These are phyloP conservation scores for Actinomortierella ambigua DNA, from an alignment of 371 early-diverging fungal genomes.

Conservation along the genomic window DNA sequence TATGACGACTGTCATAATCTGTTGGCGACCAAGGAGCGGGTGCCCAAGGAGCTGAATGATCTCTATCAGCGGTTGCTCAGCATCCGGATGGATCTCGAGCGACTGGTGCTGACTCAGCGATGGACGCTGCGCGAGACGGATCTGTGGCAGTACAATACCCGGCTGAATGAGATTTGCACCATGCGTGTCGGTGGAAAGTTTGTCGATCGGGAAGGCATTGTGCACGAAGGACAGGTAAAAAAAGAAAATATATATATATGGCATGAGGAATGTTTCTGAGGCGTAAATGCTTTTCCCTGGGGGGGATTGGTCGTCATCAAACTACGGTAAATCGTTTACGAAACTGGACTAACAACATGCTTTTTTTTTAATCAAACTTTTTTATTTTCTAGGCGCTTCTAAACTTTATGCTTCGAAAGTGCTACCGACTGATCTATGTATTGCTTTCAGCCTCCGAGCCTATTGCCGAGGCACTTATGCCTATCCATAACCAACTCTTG, in stretches of 20 bases:
- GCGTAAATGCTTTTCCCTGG: too few relatives aligned
- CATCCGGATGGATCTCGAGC: constrained; percentile 76
- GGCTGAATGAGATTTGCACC: constrained; percentile 74
- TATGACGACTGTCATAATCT: constrained; percentile 82
- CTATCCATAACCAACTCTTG: constrained; percentile 82
- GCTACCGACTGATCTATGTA: constrained; percentile 86
- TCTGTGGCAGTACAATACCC: constrained; percentile 81
- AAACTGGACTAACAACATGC: background rate
- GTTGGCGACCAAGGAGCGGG: constrained; percentile 75
- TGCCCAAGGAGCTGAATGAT: constrained; percentile 67
- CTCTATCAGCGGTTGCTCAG: constrained; percentile 76
- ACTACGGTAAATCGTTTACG: background rate
- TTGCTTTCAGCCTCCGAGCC: constrained; percentile 83
- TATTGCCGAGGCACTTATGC: constrained; percentile 85
- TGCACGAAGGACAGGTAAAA: constrained; percentile 71
- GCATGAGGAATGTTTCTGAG: too few relatives aligned
- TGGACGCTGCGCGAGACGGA: constrained; percentile 88
- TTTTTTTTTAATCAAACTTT: background rate
- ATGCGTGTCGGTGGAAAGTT: constrained; percentile 74
- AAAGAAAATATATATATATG: too few relatives aligned
- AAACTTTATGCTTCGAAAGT: constrained; percentile 86
- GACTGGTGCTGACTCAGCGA: constrained; percentile 74
- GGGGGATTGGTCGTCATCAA: background rate
- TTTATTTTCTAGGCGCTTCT: constrained; percentile 61
- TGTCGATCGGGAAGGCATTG: constrained; percentile 65